A percentile compares a stretch with the other conserved stretches of the same genome.
Conservation (phyloP, 1,139 yeast genomes). For the Debaryomyces fabryi region DNA sequence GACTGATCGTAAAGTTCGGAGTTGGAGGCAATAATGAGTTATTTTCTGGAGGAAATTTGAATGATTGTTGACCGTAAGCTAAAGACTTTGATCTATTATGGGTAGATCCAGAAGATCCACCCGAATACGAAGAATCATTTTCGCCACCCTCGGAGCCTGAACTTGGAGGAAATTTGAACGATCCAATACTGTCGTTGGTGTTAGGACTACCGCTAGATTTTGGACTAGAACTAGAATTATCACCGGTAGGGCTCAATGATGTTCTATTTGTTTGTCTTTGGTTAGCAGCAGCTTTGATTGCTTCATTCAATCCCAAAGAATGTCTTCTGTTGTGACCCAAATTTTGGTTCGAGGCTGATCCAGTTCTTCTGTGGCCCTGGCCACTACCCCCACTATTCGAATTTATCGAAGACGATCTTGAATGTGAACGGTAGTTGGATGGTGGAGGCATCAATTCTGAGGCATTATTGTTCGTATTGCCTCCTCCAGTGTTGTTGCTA, state of each 20-base stretch:
- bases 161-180: slow-evolving; percentile 40
- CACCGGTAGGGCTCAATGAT: slow-evolving; percentile 38
- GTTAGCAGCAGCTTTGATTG: slow-evolving; percentile 94
- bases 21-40: slow-evolving; percentile 46
- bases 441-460: slow-evolving; percentile 35
- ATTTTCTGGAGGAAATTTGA: slow-evolving; percentile 47
- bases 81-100: slow-evolving; percentile 41
- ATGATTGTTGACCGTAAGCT: slow-evolving; percentile 50
- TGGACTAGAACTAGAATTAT: slow-evolving; percentile 4
- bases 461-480: slow-evolving; percentile 3
- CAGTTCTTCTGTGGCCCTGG: slow-evolving; percentile 39
- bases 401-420: slow-evolving; percentile 42
- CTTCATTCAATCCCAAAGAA: slow-evolving; percentile 89
- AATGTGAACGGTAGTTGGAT: slow-evolving; percentile 32
- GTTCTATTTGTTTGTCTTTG: slow-evolving; percentile 60
- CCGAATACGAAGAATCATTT: slow-evolving; percentile 17
- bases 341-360: slow-evolving; percentile 30
- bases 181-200: slow-evolving; percentile 27
- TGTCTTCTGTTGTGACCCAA: slow-evolving; percentile 88
- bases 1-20: slow-evolving; percentile 44
- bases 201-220: slow-evolving; percentile 14
- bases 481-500: slow-evolving; percentile 12
- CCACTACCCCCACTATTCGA: slow-evolving; percentile 17
- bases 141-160: slow-evolving; percentile 19
- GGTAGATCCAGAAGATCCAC: slow-evolving; percentile 14